Base-by-base conservation (phyloP, 495 filamentous ascomycete genomes). In the Penicillium tannophilum region DNA sequence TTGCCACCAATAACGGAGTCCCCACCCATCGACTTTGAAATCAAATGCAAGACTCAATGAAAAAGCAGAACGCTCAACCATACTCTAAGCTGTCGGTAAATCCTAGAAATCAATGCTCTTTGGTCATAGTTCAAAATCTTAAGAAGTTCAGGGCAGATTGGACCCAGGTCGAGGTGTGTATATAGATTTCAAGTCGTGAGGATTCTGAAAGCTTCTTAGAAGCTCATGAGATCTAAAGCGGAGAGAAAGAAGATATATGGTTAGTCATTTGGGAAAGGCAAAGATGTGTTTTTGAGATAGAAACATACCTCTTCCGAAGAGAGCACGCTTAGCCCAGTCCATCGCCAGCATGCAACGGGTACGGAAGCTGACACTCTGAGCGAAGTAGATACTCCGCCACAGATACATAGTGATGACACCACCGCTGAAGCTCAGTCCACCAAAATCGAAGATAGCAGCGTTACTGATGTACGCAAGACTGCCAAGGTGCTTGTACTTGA, bases 301-400 rank as follows among this genome's bases (percentile, higher is more conserved):
- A 24, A 59, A 77, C 88, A 81, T 75, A 97, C 93, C 94, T 87
- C 95, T 84, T 64, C 95, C 95, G 77, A 99, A 99, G 17, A 99
- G 70, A 14, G 90, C 88, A 72, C 95, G 83, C 85, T 98, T 99
- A 10, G 81, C 86, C 95, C 95, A 99, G 76, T 99, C 95, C 95
- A 99, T 98, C 0, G 92, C 92, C 79, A 99, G 76, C 72, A 99
- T 73, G 62, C 91, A 80, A 55, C 94, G 82, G 44, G 95, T 99
- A 67, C 95, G 77, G 49, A 97, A 81, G 70, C 92, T 96, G 43
- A 99, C 95, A 73, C 92, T 96, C 82, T 99, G 90, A 19, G 95
- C 92, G 75, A 99, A 98, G 75, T 99, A 99, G 33, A 97, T 88
- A 63, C 91, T 93, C 45, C 93, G 78, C 95, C 95, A 99, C 53